These are phyloP conservation scores for Eimeria acervulina DNA, from an alignment of 169 alveolate genomes.

Conservation along the genomic window DNA sequence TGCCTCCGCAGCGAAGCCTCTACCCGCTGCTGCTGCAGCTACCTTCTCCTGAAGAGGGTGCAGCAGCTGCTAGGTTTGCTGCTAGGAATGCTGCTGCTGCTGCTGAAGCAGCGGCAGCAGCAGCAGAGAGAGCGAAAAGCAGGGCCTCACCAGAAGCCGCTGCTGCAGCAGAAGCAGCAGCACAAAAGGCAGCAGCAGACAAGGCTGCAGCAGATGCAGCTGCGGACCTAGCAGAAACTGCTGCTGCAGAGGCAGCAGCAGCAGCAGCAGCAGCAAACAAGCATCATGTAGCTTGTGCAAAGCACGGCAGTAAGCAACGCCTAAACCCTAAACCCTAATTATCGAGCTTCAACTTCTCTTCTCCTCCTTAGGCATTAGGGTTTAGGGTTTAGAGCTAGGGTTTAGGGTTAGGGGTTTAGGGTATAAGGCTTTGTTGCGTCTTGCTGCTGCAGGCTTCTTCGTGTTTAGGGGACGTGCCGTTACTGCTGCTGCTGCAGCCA, in stretches of 20 bases:
- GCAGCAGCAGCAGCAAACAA: background rate
- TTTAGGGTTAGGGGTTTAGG: background rate
- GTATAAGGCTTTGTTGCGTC: background rate
- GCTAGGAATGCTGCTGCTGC: too few relatives aligned
- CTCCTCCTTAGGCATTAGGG: background rate
- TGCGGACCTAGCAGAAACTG: conserved; percentile 18
- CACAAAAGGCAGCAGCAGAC: too few relatives aligned
- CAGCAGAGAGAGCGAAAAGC: conserved; percentile 40
- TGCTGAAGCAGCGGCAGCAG: too few relatives aligned
- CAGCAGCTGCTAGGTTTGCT: background rate
- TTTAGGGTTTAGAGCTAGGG: too few relatives aligned
- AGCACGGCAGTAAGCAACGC: conserved; percentile 22
- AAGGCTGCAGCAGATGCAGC: conserved; percentile 53
- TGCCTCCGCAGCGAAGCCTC: conserved; percentile 12
- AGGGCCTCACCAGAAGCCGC: conserved; percentile 40
- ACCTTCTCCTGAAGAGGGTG: conserved; percentile 35
- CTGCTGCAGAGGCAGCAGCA: conserved; percentile 31
- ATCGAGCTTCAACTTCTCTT: background rate
- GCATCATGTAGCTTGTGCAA: conserved; percentile 41
- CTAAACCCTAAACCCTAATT: background rate
- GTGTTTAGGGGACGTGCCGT: conserved; percentile 13
- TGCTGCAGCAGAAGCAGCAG: conserved; percentile 68
- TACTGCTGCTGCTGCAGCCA: conserved; percentile 34
- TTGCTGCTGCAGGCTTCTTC: conserved; percentile 55
- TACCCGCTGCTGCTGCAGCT: conserved; percentile 59